Percentiles rank a stretch among this genome's conserved stretches.
phyloP scores from a whole-genome alignment of 768 basidiomycete species.

The Gymnopilus junonius region DNA sequence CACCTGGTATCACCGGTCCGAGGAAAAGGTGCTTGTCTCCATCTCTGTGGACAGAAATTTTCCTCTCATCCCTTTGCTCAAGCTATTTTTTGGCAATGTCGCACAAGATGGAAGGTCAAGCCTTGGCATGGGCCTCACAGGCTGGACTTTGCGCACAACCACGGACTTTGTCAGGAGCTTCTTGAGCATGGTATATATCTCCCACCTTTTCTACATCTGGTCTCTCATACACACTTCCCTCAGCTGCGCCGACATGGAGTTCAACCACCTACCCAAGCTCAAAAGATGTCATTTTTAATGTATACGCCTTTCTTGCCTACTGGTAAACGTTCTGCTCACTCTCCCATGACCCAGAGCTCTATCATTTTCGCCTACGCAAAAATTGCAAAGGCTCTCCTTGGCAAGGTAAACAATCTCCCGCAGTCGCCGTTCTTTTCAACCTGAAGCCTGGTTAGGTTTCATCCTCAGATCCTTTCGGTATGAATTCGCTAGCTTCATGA shows the following conservation, averaged over 20 bases:
- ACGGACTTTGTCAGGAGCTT: not conserved
- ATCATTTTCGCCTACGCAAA: not conserved
- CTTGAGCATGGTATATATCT: not conserved
- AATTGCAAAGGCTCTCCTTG: not conserved
- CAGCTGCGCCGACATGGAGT: not conserved
- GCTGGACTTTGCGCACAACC: not conserved
- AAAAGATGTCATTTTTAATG: too few species aligned
- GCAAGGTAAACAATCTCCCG: not conserved
- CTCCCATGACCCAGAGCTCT: not conserved
- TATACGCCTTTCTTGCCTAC: too few species aligned
- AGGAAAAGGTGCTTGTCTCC: not conserved
- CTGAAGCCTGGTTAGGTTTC: not conserved
- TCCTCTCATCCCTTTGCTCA: not conserved
- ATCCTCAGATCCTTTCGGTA: not conserved
- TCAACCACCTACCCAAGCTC: not conserved
- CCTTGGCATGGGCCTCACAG: not conserved
- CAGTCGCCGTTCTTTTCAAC: not conserved
- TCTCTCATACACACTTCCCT: not conserved
- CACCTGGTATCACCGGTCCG: not conserved
- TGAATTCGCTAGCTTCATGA: not conserved
- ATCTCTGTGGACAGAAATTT: not conserved
- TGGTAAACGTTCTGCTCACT: not conserved
- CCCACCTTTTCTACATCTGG: not conserved
- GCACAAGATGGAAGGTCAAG: not conserved
- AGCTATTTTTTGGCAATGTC: not conserved